Percentiles rank a stretch among this genome's conserved stretches.
Evolutionary conservation across 139 green algal species (phyloP).

Genomic region (Chlorella sp.): DNA sequence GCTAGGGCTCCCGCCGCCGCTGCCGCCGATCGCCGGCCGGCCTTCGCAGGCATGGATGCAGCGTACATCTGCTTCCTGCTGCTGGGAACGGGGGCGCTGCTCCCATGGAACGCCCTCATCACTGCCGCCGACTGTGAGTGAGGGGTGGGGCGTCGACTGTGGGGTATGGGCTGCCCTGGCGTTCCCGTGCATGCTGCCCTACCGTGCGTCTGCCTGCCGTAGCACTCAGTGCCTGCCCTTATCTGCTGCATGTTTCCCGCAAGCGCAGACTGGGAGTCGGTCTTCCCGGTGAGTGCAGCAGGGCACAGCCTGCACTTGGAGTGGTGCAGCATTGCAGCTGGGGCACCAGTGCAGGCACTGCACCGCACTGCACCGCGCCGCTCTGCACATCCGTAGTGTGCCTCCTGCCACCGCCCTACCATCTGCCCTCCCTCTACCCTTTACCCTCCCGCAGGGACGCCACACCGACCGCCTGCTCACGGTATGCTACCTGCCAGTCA

Average conservation of each 20-base stretch:
- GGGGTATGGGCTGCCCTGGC: too few relatives aligned
- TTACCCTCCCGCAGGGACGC: slow-evolving; percentile 35
- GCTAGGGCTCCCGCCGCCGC: too few relatives aligned
- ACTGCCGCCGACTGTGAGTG: slow-evolving; percentile 49
- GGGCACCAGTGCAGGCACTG: too few relatives aligned
- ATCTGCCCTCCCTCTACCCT: neutral
- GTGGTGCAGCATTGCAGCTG: too few relatives aligned
- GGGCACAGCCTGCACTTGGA: neutral
- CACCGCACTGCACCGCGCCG: too few relatives aligned
- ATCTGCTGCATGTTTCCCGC: too few relatives aligned
- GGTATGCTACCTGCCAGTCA: slow-evolving; percentile 72
- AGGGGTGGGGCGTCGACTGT: too few relatives aligned
- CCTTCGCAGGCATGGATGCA: slow-evolving; percentile 93
- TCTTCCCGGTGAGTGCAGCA: slow-evolving; percentile 26
- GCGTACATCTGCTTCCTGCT: slow-evolving; percentile 59
- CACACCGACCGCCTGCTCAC: slow-evolving; percentile 81
- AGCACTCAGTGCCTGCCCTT: too few relatives aligned
- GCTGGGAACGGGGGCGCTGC: slow-evolving; percentile 54
- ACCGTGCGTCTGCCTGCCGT: too few relatives aligned
- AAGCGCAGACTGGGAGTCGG: neutral
- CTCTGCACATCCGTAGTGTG: too few relatives aligned
- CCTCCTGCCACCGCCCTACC: neutral
- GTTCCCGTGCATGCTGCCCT: too few relatives aligned
- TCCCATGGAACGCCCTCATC: slow-evolving; percentile 83
- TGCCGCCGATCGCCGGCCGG: slow-evolving; percentile 81